Conservation (phyloP, 2,329 filamentous ascomycete genomes). For the Venturiaceae sp. region DNA sequence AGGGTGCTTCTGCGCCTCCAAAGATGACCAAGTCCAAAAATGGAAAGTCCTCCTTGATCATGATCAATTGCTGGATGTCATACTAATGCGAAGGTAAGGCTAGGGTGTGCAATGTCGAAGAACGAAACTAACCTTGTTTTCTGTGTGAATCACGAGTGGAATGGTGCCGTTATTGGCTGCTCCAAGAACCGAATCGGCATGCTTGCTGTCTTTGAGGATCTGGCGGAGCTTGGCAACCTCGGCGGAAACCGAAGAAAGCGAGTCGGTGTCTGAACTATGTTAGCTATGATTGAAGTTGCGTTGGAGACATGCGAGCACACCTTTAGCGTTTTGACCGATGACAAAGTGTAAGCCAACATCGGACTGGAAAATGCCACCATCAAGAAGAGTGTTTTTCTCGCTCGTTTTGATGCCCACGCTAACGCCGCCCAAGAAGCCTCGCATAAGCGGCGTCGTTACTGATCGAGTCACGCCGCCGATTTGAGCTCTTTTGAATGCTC, state of each 20-base stretch:
- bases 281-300: not conserved
- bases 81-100: slow-evolving; percentile 25
- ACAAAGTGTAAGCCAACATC: slow-evolving; percentile 47
- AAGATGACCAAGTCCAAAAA: slow-evolving; percentile 40
- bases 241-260: slow-evolving; percentile 16
- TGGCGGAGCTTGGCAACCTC: slow-evolving; percentile 23
- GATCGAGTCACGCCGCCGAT: slow-evolving; percentile 50
- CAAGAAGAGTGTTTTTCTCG: slow-evolving; percentile 35
- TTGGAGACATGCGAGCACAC: slow-evolving; percentile 13
- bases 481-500: slow-evolving; percentile 25
- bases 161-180: slow-evolving; percentile 27
- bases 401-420: slow-evolving; percentile 50
- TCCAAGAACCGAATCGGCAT: slow-evolving; percentile 28
- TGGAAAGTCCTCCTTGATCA: slow-evolving; percentile 43
- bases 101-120: not conserved
- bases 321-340: slow-evolving; percentile 26
- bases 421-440: slow-evolving; percentile 40
- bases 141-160: slow-evolving; percentile 30
- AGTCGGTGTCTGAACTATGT: not conserved
- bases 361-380: slow-evolving; percentile 39
- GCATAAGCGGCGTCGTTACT: slow-evolving; percentile 45
- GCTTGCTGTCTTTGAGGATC: slow-evolving; percentile 24
- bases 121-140: slow-evolving; percentile 23
- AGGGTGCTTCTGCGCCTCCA: slow-evolving; percentile 53
- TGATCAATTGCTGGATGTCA: slow-evolving; percentile 49